phyloP scores from a whole-genome alignment of 2,329 filamentous ascomycete genomes.

The Elsinoe arachidis region DNA sequence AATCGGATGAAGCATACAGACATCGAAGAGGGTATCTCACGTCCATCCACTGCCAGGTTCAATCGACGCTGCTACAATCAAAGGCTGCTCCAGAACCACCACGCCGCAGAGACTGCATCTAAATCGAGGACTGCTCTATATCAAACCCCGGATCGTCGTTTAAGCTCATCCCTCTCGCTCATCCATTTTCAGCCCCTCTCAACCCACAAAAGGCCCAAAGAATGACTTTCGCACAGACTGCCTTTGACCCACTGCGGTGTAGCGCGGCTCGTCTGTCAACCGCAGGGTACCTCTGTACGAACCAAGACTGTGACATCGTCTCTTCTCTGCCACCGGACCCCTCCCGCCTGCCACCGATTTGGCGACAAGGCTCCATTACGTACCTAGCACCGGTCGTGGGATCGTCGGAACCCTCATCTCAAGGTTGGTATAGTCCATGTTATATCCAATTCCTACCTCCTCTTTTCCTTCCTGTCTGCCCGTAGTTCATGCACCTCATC shows the following conservation, averaged over 20 bases:
- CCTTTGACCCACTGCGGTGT: neutral
- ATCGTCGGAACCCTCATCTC: neutral
- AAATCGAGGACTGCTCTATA: neutral
- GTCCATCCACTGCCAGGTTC: too few species aligned
- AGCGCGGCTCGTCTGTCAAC: slow-evolving; percentile 8
- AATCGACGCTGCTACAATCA: too few species aligned
- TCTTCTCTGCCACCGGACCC: neutral
- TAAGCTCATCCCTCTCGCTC: neutral
- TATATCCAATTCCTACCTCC: neutral
- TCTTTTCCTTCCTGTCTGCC: neutral
- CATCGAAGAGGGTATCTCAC: too few species aligned
- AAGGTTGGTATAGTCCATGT: slow-evolving; percentile 7
- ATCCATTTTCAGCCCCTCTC: neutral
- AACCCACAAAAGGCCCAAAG: neutral
- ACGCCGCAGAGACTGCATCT: too few species aligned
- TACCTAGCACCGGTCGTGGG: slow-evolving; percentile 1
- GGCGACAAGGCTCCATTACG: slow-evolving; percentile 4
- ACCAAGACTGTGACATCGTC: slow-evolving; percentile 10
- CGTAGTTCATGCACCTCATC: slow-evolving; percentile 10
- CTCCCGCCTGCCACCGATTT: slow-evolving; percentile 7
- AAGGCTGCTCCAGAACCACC: too few species aligned
- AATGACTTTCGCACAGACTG: neutral
- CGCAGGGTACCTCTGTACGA: neutral
- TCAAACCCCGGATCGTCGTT: neutral
- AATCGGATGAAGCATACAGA: too few species aligned